These are phyloP conservation scores for Gonapodya sp. DNA, from an alignment of 192 early-diverging fungal genomes.

Conservation along the genomic window DNA sequence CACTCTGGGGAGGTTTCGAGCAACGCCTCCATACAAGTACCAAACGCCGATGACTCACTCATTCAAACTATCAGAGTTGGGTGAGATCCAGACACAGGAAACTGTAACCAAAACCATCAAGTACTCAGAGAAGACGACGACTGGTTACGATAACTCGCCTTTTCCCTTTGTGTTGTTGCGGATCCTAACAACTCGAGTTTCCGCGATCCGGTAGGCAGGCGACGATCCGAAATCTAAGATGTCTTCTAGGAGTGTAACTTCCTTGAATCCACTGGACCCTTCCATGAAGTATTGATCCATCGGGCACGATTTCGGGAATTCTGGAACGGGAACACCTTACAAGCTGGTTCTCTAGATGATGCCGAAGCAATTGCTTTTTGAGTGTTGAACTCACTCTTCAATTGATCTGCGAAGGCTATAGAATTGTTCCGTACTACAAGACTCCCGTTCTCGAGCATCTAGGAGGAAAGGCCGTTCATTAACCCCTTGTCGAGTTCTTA, in stretches of 20 bases:
- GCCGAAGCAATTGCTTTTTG: too few species aligned
- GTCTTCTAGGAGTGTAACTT: constrained; percentile 34
- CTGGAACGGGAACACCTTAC: background rate
- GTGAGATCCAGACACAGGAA: constrained; percentile 44
- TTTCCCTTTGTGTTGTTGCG: constrained; percentile 42
- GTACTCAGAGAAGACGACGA: background rate
- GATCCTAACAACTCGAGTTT: constrained; percentile 32
- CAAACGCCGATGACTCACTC: constrained; percentile 13
- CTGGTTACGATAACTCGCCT: background rate
- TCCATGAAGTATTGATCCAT: constrained; percentile 38
- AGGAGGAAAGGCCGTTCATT: background rate
- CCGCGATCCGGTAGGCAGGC: constrained; percentile 40
- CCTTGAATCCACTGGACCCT: constrained; percentile 23
- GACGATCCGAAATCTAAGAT: constrained; percentile 44
- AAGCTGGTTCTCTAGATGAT: too few species aligned
- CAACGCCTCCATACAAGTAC: too few species aligned
- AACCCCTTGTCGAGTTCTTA: background rate
- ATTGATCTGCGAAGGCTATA: background rate
- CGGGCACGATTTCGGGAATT: too few species aligned
- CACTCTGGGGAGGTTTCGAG: too few species aligned
- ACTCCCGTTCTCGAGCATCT: background rate
- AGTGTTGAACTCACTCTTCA: too few species aligned
- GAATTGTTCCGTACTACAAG: background rate
- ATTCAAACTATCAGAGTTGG: constrained; percentile 24
- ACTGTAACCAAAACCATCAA: constrained; percentile 13